A percentile compares a stretch with the other conserved stretches of the same genome.
Evolutionary conservation across 306 rosid genomes (phyloP).

Genomic region (Quercus alba): DNA sequence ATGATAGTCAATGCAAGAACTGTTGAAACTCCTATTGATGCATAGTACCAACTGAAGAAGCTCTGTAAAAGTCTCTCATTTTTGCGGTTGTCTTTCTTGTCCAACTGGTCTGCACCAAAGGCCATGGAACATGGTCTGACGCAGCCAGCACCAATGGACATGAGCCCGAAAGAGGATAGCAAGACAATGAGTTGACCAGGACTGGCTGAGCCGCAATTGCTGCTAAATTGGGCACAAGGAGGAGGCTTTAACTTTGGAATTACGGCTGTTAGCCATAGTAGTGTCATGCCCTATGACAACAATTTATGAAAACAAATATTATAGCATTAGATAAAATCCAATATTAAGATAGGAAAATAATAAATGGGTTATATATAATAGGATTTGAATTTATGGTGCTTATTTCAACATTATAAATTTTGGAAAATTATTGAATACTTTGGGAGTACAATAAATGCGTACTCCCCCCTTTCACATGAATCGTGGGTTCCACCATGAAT

Average conservation of each 20-base stretch:
- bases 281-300: constrained; percentile 2
- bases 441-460: no score
- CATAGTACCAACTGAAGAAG: constrained; percentile 50
- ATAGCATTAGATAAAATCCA: not conserved
- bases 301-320: not conserved
- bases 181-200: not conserved
- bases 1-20: constrained; percentile 29
- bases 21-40: constrained; percentile 26
- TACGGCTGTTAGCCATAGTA: constrained; percentile 17
- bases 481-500: rapidly evolving
- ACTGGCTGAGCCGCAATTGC: not conserved
- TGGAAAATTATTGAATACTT: no score
- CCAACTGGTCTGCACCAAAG: constrained; percentile 55
- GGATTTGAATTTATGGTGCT: no score
- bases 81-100: not conserved
- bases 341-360: no score
- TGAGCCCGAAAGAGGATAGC: constrained; percentile 29
- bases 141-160: constrained; percentile 62
- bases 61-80: constrained; percentile 25
- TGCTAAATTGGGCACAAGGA: not conserved
- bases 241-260: constrained; percentile 18
- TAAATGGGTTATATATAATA: no score
- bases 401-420: no score
- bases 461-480: no score
- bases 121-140: constrained; percentile 57